Base-by-base conservation (phyloP, 2,329 filamentous ascomycete species). In the Chaetomiaceae sp. region DNA sequence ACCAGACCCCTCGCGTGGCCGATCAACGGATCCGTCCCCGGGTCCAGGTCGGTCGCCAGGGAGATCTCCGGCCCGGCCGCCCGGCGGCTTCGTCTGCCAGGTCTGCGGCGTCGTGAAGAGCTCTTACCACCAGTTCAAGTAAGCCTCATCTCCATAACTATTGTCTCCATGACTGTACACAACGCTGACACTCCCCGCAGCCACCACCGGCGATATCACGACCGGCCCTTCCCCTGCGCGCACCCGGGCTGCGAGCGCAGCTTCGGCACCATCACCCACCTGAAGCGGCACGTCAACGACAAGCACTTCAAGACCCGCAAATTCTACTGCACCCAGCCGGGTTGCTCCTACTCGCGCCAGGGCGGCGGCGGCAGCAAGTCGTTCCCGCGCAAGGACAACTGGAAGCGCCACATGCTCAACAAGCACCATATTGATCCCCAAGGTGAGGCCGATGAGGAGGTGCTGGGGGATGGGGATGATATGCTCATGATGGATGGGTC, bases 341-440 rank as follows among this genome's bases (percentile, higher is more conserved):
- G 69, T 6, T 81, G 78, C 55, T 68, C 73, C 5, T 81, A 78
- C 57, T 79, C 75, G n/a, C 70, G 68, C 46, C 59, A 65, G 14
- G 77, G 77, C 8, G 75, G 76, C n/a, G n/a, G n/a, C n/a, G n/a
- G n/a, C n/a, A n/a, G n/a, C 45, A 79, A 78, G 51, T 75, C 73
- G 0, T 81, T 81, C 53, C 76, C 77, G 1, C 66, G 78, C 43
- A 81, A 81, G 57, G 78, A 81, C 56, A 81, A 81, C 60, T 81
- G 77, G 77, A 73, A 76, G 55, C 65, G 78, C 46, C 78, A 81
- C 57, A 80, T 81, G 76, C 66, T 70, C 29, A 80, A 79, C 60
- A 80, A 79, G 54, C 78, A 81, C 54, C 48, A 53, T 14, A 58
- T 60, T 39, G 56, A 57, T 3, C 59, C 61, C 0, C 62, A 69